Evolutionary conservation across 306 rosid species (phyloP).

Genomic region (Ormosia emarginata): DNA sequence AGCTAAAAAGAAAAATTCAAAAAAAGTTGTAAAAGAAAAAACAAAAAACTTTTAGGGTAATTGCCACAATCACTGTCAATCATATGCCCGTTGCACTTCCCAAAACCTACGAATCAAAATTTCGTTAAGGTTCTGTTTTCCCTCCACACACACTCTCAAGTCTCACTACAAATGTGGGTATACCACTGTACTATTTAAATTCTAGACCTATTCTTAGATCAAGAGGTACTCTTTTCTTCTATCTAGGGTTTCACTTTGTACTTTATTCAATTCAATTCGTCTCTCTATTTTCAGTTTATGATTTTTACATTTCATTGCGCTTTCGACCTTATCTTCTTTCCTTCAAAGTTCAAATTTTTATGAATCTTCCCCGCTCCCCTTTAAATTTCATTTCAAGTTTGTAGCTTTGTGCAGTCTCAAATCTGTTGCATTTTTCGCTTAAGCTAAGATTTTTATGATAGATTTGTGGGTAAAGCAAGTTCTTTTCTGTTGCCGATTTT

Average conservation of each 20-base stretch:
- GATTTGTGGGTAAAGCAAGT: too few species aligned
- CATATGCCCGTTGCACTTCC: too few species aligned
- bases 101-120: background rate
- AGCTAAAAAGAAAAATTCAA: too few species aligned
- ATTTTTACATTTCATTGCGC: background rate
- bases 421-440: constrained; percentile 16
- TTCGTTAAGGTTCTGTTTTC: constrained; percentile 2
- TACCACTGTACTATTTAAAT: background rate
- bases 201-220: background rate
- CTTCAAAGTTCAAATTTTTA: too few species aligned
- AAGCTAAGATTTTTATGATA: background rate
- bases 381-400: too few species aligned
- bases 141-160: constrained; percentile 31
- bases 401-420: background rate
- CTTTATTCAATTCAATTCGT: background rate
- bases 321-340: background rate
- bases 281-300: background rate
- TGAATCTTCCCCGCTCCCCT: too few species aligned
- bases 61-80: too few species aligned
- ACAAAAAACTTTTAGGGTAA: too few species aligned
- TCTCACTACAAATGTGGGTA: too few species aligned
- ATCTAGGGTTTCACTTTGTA: background rate
- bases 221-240: constrained; percentile 8
- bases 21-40: too few species aligned
- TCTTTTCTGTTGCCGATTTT: too few species aligned